Evolutionary conservation across 2,329 filamentous ascomycete genomes (phyloP), one percentile per base, ranked within the genome.

Genomic region (Xylariaceae sp.): DNA sequence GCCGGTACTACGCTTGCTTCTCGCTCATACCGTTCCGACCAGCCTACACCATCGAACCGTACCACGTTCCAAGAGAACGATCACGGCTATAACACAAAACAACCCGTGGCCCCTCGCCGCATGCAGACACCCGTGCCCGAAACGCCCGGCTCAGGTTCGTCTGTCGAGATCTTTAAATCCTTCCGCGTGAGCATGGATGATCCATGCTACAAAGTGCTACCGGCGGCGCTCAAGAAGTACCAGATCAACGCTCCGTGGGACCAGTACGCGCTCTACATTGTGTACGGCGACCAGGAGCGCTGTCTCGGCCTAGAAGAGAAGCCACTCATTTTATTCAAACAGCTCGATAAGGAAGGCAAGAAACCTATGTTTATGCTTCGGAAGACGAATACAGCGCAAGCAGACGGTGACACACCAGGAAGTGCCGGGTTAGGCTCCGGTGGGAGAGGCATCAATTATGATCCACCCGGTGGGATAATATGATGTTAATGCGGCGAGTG

Each of bases 301-400:
- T 97, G 93, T 73, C 76, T 99, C 44, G 91, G 89, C 0, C 79
- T 96, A 66, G 89, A 97, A 59, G 94, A 99, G 76, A 93, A 95
- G 70, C 94, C 94, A 8, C 78, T 99, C 60, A 95, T 97, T 63
- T 76, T 99, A 63, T 99, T 99, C 77, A 99, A 99, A 77, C 92
- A 97, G 73, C 79, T 99, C 58, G 92, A 97, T 72, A 92, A 92
- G 73, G 94, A 97, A 77, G 94, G 94, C 51, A 89, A 95, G 76
- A 99, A 97, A 73, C 94, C 94, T 18, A 97, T 97, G 94, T 99
- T 99, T 71, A 99, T 99, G 94, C 78, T 99, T 58, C 80, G 94
- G 59, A 86, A 86, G 74, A 86, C 82, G 39, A 83, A 82, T 52
- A 80, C 78, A 45, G 80, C 80, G 8, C 76, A 76, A 55, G 75